Conservation (phyloP, 306 rosid species). For the Lithocarpus polystachyus region DNA sequence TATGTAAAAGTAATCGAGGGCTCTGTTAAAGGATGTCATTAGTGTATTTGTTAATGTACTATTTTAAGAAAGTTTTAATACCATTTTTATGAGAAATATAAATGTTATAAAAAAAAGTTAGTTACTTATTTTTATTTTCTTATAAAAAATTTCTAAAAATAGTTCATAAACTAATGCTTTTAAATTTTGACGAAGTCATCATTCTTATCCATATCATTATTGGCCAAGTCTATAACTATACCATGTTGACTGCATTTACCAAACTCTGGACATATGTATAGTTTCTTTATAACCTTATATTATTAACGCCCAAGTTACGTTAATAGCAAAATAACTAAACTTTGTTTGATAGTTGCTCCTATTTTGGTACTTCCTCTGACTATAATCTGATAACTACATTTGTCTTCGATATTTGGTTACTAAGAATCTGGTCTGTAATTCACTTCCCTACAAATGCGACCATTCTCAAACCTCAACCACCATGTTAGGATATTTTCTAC, state of each 20-base stretch:
- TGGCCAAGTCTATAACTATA: not conserved
- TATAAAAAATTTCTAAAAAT: no score
- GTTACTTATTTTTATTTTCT: no score
- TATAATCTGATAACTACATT: not conserved
- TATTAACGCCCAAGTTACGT: not conserved
- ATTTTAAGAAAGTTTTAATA: no score
- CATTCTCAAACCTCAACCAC: no score
- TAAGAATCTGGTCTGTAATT: not conserved
- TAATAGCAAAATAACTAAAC: not conserved
- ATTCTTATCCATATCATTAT: no score
- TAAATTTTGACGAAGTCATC: no score
- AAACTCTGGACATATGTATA: not conserved
- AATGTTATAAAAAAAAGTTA: no score
- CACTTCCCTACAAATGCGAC: not conserved
- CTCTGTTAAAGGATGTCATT: no score
- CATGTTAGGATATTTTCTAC: no score
- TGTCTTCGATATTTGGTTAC: not conserved
- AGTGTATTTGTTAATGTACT: no score
- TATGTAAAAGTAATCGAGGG: no score
- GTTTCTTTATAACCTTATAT: not conserved
- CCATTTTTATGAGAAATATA: accelerated
- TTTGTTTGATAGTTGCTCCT: not conserved
- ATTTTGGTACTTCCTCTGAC: not conserved
- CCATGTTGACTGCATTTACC: not conserved
- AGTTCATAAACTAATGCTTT: no score